Evolutionary conservation across 805 yeast species (phyloP), one percentile per base, ranked within the genome.

Genomic region (Pichia manshurica): DNA sequence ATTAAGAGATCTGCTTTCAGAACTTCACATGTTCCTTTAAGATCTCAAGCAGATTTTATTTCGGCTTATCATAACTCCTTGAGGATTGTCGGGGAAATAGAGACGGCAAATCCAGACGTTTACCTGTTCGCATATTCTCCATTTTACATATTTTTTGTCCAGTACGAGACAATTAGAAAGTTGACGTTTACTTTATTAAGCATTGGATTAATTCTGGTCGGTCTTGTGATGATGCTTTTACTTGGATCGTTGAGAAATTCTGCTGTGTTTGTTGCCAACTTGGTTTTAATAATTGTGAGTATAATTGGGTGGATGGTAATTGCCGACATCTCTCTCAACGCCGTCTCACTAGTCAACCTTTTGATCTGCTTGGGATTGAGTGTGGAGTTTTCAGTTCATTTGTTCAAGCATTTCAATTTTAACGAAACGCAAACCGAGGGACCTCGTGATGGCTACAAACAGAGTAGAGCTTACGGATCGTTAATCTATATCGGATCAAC

Each of bases 351-450:
- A 52, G 98, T 93, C 17, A 91, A 91, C 57, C 72, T 91, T 47
- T 75, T 93, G 32, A 91, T 91, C n/a, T 91, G 97, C 62, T 81
- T 84, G 3, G 99, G 99, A 0, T 69, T 91, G 33, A 90, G 93
- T 2, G 96, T 93, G 32, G 99, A 93, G 65, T 93, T 91, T 61
- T 88, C 96, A 50, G 78, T 85, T 31, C 98, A 91, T 64, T 75
- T 93, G 46, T 84, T 88, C 1, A 72, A 93, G 48, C 88, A 93
- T 1, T 91, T 81, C 63, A 75, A 84, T 23, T 63, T 53, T 40
- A 56, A 34, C n/a, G 45, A 49, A 8, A n/a, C 35, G 12, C 45
- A 41, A 21, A 25, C 31, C 8, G 44, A 42, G 13, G 31, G 45
- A 32, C 5, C 42, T 28, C 40, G 37, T 42, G 34, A 43, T 49